Conservation (phyloP, 2,329 filamentous ascomycete genomes). For the Penicillium digitatum region DNA sequence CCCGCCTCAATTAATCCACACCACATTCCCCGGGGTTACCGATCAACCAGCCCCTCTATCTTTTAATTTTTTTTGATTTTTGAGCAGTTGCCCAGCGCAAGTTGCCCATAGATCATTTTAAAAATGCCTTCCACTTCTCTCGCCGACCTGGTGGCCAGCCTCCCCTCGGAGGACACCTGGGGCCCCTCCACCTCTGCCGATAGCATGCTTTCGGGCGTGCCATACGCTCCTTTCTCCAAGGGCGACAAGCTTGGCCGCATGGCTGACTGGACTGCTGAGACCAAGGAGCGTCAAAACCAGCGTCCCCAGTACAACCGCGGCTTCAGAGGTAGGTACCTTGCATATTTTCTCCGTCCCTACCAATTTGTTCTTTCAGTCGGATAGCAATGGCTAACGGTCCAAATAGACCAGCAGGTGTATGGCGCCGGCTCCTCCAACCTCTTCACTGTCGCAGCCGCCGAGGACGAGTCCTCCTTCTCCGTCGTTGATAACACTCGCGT, state of each 20-base stretch:
- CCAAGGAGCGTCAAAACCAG: constrained; percentile 69
- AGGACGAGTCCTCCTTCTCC: constrained; percentile 96
- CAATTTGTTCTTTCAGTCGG: background rate
- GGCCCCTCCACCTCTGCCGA: constrained; percentile 77
- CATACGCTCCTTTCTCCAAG: constrained; percentile 97
- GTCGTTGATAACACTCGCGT: constrained; percentile 94
- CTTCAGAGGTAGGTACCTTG: constrained; percentile 67
- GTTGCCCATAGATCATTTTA: constrained; percentile 14
- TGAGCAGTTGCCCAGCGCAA: constrained; percentile 10
- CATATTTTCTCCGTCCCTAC: background rate
- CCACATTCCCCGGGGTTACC: constrained; percentile 20
- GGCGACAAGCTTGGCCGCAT: constrained; percentile 98
- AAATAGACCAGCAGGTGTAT: constrained; percentile 88
- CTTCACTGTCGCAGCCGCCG: constrained; percentile 85
- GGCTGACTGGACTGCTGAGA: constrained; percentile 94
- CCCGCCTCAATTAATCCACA: constrained; percentile 23
- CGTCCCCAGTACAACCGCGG: constrained; percentile 88
- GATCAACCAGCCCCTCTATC: constrained; percentile 12
- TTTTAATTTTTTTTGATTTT: constrained; percentile 16
- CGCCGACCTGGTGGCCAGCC: constrained; percentile 64
- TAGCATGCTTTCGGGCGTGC: constrained; percentile 88
- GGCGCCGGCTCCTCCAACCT: constrained; percentile 80
- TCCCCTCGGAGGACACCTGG: constrained; percentile 77
- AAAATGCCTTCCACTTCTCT: constrained; percentile 55
- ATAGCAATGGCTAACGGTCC: constrained; percentile 10